Percentiles rank a stretch among this genome's conserved stretches.
phyloP scores from a whole-genome alignment of 257 asterid genomes.

The Rehmannia glutinosa region DNA sequence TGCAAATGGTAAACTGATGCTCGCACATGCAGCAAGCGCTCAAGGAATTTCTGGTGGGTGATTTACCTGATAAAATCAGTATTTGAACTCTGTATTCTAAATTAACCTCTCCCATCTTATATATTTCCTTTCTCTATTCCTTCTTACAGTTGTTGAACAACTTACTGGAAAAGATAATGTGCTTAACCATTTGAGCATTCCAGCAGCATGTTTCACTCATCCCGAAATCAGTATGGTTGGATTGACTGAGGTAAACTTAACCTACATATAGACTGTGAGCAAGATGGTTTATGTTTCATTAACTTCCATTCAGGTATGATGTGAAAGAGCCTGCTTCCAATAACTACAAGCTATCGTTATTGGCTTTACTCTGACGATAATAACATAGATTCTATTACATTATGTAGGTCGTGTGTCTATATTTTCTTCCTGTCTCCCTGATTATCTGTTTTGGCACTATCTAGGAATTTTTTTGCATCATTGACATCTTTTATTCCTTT shows the following conservation, averaged over 20 bases:
- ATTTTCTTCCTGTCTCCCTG: no score
- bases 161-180: slow-evolving; percentile 85
- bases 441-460: no score
- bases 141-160: slow-evolving; percentile 82
- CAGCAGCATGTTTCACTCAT: slow-evolving; percentile 99
- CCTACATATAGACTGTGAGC: slow-evolving; percentile 58
- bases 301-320: no score
- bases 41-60: slow-evolving; percentile 82
- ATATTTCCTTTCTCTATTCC: background rate
- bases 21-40: slow-evolving; percentile 99
- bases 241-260: slow-evolving; percentile 69
- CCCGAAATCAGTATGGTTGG: slow-evolving; percentile 99
- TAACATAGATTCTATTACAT: no score
- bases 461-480: no score
- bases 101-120: background rate
- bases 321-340: no score
- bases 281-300: no score
- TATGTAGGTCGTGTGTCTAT: no score
- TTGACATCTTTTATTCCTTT: no score
- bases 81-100: background rate
- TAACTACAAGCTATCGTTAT: no score
- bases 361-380: no score
- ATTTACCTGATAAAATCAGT: background rate
- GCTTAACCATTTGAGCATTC: slow-evolving; percentile 86
- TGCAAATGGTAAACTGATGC: slow-evolving; percentile 99